These are phyloP conservation scores for Albifimbria verrucaria DNA, from an alignment of 2,329 filamentous ascomycete species.

Conservation along the genomic window DNA sequence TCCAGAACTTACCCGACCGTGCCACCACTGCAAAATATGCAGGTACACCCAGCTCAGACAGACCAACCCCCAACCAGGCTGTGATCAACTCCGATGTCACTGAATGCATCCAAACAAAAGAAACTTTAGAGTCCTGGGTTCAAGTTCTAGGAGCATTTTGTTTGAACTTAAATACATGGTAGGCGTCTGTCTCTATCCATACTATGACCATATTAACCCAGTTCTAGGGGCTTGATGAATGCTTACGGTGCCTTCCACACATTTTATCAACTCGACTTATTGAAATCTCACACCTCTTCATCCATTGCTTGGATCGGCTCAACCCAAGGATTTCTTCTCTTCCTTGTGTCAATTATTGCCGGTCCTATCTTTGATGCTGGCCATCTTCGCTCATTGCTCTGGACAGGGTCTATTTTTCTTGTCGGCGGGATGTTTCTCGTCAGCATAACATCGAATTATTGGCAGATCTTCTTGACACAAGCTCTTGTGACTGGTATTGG, in stretches of 20 bases:
- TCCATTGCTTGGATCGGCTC: constrained; percentile 31
- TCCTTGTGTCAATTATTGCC: constrained; percentile 29
- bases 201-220: no score
- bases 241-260: constrained; percentile 28
- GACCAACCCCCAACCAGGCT: no score
- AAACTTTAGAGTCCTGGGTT: no score
- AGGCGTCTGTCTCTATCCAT: no score
- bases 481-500: constrained; percentile 35
- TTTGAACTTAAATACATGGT: neutral
- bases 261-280: constrained; percentile 23
- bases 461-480: constrained; percentile 26
- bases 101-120: no score
- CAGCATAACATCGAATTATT: constrained; percentile 38
- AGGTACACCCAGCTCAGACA: no score
- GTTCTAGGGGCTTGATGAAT: constrained; percentile 24
- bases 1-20: no score
- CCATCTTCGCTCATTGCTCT: constrained; percentile 24
- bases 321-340: constrained; percentile 31
- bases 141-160: neutral
- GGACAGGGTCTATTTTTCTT: constrained; percentile 31
- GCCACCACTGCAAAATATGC: no score
- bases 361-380: constrained; percentile 36
- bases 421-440: constrained; percentile 32
- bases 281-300: constrained; percentile 23
- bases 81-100: no score